Evolutionary conservation across 768 basidiomycete species (phyloP).

Genomic region (Lentinula raphanica): DNA sequence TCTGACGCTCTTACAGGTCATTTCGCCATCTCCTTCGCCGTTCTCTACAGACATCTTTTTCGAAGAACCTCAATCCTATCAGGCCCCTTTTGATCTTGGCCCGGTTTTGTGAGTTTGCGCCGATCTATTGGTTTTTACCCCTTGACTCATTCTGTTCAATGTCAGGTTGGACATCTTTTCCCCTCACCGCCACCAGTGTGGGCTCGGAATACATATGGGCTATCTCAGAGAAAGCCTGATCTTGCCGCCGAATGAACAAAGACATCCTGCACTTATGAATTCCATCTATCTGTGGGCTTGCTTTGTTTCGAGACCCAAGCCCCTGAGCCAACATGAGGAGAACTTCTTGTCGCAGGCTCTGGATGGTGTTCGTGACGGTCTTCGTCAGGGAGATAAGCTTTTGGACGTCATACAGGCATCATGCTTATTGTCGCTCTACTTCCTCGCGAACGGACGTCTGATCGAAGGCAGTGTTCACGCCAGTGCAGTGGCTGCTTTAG

Average conservation of each 20-base stretch:
- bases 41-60: constrained; percentile 43
- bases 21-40: constrained; percentile 50
- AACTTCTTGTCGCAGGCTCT: constrained; percentile 65
- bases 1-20: constrained; percentile 15
- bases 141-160: constrained; percentile 12
- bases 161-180: constrained; percentile 74
- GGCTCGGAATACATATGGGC: constrained; percentile 64
- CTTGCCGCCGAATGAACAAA: constrained; percentile 51
- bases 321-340: constrained; percentile 65
- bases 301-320: constrained; percentile 68
- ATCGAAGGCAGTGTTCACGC: constrained; percentile 78
- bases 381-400: constrained; percentile 48
- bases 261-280: constrained; percentile 74
- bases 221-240: constrained; percentile 58
- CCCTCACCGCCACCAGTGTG: constrained; percentile 70
- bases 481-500: constrained; percentile 67
- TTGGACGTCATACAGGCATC: constrained; percentile 75
- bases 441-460: constrained; percentile 68
- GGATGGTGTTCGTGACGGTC: constrained; percentile 57
- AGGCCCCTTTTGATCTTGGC: constrained; percentile 54
- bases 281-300: constrained; percentile 82
- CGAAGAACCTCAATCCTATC: constrained; percentile 44
- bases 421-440: constrained; percentile 71
- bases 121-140: constrained; percentile 9
- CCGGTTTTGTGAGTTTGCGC: constrained; percentile 54